Base-by-base conservation (phyloP, 805 yeast species). In the Zygoascus bituminiphila region DNA sequence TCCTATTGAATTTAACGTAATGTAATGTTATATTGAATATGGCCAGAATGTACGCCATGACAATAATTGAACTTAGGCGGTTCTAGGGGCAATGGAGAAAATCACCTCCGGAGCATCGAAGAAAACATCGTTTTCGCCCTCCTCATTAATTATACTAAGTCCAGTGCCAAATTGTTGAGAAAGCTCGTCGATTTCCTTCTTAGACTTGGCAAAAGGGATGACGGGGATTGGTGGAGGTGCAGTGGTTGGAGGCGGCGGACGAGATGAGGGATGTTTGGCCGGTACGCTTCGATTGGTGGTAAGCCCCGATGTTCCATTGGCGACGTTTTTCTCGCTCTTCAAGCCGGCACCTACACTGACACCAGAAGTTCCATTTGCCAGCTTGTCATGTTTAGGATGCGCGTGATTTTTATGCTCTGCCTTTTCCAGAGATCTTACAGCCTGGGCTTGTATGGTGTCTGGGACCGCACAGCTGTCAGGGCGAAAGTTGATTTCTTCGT, bases 401-500 rank as follows among this genome's bases (percentile, higher is more conserved):
- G 33, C 15, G 15, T 7, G 7, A 15, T 29, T 7, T 29, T 29
- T 29, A 29, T 29, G 4, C 7, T 29, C 33, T 12, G 10, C 15
- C n/a, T 29, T 15, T 15, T 12, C n/a, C 33, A 29, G 33, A 15
- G 33, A 12, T 15, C n/a, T 4, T 7, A 15, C n/a, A 29, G 33
- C 33, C 33, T 29, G 10, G 3, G 33, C 33, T 15, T 29, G 33
- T 15, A 12, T 29, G 3, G 33, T 29, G 10, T 29, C 15, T 12
- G 33, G 33, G n/a, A 29, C n/a, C 4, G 33, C 15, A 15, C 33
- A 29, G 10, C 12, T 20, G 19, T 5, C 5, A 4, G 39, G 39
- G 5, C 39, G 21, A 31, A 15, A 21, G 17, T 33, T 41, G 15
- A 46, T 3, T n/a, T 48, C 51, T 9, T 20, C 22, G 47, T 57